Evolutionary conservation across 164 flowering plant genomes (phyloP), one percentile per base, ranked within the genome.

Genomic region (Stephania yunnanensis): DNA sequence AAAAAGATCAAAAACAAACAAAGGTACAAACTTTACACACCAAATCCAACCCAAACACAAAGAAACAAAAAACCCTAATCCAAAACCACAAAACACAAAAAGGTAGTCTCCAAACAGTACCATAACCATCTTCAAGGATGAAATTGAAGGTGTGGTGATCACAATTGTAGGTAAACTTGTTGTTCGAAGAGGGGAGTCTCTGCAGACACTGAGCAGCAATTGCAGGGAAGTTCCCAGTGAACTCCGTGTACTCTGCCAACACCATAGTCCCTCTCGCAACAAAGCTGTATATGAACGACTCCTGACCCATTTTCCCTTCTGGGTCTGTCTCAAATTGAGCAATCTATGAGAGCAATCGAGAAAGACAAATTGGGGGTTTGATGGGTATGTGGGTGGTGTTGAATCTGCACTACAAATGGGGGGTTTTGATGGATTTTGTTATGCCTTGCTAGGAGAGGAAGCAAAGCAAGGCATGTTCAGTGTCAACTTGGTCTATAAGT

Each of bases 211-310:
- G 94, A 73, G 88, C 72, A 0, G 95, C 95, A 53, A 91, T 91
- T n/a, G 92, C 87, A 2, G 95, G 94, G 77, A 92, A 89, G 78
- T 91, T 90, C 15, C 97, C 92, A 30, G 95, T 89, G 87, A 89
- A 89, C 85, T 91, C 91, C 17, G 92, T 91, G 86, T 82, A 90
- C 86, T 92, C 97, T 0, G 92, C 90, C 78, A 92, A 68, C 30
- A 92, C 78, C 92, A 90, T 81, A 15, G 92, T 89, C 55, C 97
- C 97, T 58, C 97, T 81, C 0, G 97, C 97, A 73, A 92, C 95
- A 72, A 91, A 92, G 84, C 92, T 89, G 87, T 91, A 92, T 30
- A 92, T 87, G 79, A 92, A 89, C 80, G 91, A 85, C 78, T 91
- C 95, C 75, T 88, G 91, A 73, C 83, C 81, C 93, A 89, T 91